A percentile compares a stretch with the other conserved stretches of the same genome.
Conservation (phyloP, 2,329 filamentous ascomycete species). For the Cercospora beticola region DNA sequence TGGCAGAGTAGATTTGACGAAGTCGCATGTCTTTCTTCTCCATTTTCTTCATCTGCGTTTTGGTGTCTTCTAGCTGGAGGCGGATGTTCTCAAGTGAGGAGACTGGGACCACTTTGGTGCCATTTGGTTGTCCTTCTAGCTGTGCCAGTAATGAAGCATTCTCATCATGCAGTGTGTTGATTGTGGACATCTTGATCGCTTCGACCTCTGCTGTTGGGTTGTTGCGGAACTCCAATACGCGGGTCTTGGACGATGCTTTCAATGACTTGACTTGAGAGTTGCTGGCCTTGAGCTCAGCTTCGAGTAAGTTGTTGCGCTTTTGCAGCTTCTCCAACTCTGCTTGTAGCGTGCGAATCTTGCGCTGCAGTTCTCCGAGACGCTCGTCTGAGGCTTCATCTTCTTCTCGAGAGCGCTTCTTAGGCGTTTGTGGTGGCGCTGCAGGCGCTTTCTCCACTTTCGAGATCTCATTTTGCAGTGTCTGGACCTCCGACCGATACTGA, state of each 20-base stretch:
- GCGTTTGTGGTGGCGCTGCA: slow-evolving; percentile 64
- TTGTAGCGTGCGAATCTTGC: slow-evolving; percentile 84
- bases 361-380: slow-evolving; percentile 76
- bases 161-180: slow-evolving; percentile 75
- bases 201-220: slow-evolving; percentile 88
- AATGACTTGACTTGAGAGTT: slow-evolving; percentile 69
- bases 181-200: slow-evolving; percentile 76
- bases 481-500: slow-evolving; percentile 78
- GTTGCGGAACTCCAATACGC: slow-evolving; percentile 80
- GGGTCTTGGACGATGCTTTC: slow-evolving; percentile 69
- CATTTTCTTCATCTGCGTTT: slow-evolving; percentile 55
- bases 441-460: slow-evolving; percentile 57
- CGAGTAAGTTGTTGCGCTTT: slow-evolving; percentile 67
- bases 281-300: slow-evolving; percentile 71
- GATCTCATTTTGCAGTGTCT: slow-evolving; percentile 72
- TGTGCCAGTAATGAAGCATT: slow-evolving; percentile 73
- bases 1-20: slow-evolving; percentile 88
- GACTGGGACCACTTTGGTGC: slow-evolving; percentile 67
- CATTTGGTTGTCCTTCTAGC: slow-evolving; percentile 51
- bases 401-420: slow-evolving; percentile 37
- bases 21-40: slow-evolving; percentile 83
- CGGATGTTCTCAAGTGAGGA: slow-evolving; percentile 74
- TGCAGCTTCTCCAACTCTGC: slow-evolving; percentile 70
- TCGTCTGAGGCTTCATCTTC: slow-evolving; percentile 60
- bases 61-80: slow-evolving; percentile 66